Base-by-base conservation (phyloP, 1,284 basidiomycete species). In the Apiotrichum siamense region DNA sequence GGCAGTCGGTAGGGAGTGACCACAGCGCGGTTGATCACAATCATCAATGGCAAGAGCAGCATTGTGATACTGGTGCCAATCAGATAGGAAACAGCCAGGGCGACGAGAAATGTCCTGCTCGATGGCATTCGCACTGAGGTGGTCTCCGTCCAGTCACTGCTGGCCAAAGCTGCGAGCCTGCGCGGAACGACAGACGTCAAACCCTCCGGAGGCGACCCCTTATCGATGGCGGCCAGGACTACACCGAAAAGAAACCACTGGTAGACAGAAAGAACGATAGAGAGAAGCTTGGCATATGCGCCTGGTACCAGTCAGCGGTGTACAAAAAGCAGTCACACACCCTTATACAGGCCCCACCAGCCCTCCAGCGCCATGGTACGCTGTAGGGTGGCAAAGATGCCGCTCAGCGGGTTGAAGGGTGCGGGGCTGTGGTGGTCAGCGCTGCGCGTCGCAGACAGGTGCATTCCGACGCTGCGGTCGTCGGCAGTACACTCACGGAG, bases 1-100 rank as follows among this genome's bases (percentile, higher is more conserved):
- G 86, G 81, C 18, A 92, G 77, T 60, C 80, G 83, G 73, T 88
- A 84, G 1, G 89, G 88, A 0, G 88, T 92, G 18, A 87, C 90
- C 60, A 92, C 87, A 2, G 88, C 80, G 44, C 87, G 79, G 68
- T 87, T 86, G 21, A 87, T 85, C 47, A 92, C 74, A 44, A 91
- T 81, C 2, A 82, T 82, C 49, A 82, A 82, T 11, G 89, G 89
- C 20, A 92, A 79, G 23, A 83, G 80, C 32, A 91, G 76, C n/a
- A 37, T 18, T 3, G 89, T 55, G 73, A 88, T 83, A 2, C 88
- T 83, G 61, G 85, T 79, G 39, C 82, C 50, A 36, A 69, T 61
- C 7, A 66, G 29, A 9, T 15, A 15, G 29, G 29, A 9, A n/a
- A n/a, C n/a, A n/a, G n/a, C n/a, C n/a, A n/a, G n/a, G n/a, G n/a